Evolutionary conservation across 1,284 basidiomycete genomes (phyloP), one percentile per base, ranked within the genome.

Genomic region (Ganoderma sp.): DNA sequence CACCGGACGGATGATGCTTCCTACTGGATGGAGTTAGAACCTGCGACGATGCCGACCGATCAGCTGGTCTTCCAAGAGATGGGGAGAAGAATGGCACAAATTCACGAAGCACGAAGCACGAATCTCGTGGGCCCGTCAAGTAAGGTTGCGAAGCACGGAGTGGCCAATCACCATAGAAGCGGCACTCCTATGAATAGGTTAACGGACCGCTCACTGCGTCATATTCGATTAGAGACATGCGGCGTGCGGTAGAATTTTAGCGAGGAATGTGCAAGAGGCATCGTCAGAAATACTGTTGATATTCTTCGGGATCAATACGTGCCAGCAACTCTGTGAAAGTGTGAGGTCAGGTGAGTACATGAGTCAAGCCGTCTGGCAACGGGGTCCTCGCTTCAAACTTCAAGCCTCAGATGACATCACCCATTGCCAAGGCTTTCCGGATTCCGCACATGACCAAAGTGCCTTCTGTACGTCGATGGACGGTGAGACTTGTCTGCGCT

Each of bases 141-240:
- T 52, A 52, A 52, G 48, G 48, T 12, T 52, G 48, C 22, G 48
- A 52, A 52, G 22, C 22, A 52, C 48, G 48, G 48, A 52, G 3
- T 14, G 12, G 48, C 22, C 48, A 52, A 52, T 52, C 48, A 25
- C 48, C 48, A 52, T 52, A 25, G 48, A 52, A 52, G 48, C 48
- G 22, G 48, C 48, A 52, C 14, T 25, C 48, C 3, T 48, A 48
- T 22, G 45, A 25, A 25, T 8, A 25, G 48, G 22, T 22, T 52
- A 52, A 10, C n/a, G 22, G 48, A 52, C 0, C 22, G 12, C 48
- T 52, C 48, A 52, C 22, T 25, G 48, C 48, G 48, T 52, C 48
- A 52, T 52, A 14, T 52, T 52, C 22, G 22, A 52, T 52, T 3
- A 52, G 48, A 52, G 48, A 25, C 48, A 52, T 52, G 48, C 22